Evolutionary conservation across 768 basidiomycete genomes (phyloP).

Genomic region (Tylopilus intermedius): DNA sequence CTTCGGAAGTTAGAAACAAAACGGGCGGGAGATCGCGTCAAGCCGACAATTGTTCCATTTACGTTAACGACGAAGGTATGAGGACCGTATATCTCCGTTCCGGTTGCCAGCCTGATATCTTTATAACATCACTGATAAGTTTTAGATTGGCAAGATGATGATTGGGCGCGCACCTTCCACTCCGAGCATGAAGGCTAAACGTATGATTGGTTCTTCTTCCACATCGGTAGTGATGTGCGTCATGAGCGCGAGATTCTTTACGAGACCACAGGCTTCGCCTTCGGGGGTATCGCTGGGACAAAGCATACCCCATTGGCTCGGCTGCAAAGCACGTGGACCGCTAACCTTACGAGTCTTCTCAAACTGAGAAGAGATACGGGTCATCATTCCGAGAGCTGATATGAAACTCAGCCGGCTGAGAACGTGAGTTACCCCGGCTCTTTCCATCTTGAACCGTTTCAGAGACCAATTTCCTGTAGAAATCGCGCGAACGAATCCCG

Average conservation of each 20-base stretch:
- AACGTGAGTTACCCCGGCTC: constrained; percentile 97
- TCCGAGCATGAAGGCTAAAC: constrained; percentile 89
- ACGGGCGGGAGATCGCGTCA: constrained; percentile 77
- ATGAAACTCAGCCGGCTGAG: constrained; percentile 94
- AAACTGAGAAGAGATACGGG: constrained; percentile 96
- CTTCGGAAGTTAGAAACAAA: constrained; percentile 91
- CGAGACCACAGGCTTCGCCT: constrained; percentile 97
- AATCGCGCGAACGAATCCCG: constrained; percentile 94
- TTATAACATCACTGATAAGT: constrained; percentile 13
- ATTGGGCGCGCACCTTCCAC: constrained; percentile 69
- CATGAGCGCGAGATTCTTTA: constrained; percentile 98
- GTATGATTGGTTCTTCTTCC: constrained; percentile 89
- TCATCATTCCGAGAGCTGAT: constrained; percentile 99
- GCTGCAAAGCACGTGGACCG: constrained; percentile 93
- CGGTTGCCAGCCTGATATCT: constrained; percentile 91
- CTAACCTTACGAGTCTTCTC: constrained; percentile 99
- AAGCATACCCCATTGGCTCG: constrained; percentile 98
- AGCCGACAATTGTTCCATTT: constrained; percentile 92
- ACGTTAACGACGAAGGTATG: constrained; percentile 94
- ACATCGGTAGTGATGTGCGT: constrained; percentile 99
- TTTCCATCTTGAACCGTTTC: constrained; percentile 99
- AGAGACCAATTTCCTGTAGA: constrained; percentile 99
- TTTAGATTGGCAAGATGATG: constrained; percentile 8
- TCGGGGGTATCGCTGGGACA: constrained; percentile 99
- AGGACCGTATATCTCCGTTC: constrained; percentile 92